phyloP scores from a whole-genome alignment of 352 stramenopile species.

The Globisporangium camurandrum region DNA sequence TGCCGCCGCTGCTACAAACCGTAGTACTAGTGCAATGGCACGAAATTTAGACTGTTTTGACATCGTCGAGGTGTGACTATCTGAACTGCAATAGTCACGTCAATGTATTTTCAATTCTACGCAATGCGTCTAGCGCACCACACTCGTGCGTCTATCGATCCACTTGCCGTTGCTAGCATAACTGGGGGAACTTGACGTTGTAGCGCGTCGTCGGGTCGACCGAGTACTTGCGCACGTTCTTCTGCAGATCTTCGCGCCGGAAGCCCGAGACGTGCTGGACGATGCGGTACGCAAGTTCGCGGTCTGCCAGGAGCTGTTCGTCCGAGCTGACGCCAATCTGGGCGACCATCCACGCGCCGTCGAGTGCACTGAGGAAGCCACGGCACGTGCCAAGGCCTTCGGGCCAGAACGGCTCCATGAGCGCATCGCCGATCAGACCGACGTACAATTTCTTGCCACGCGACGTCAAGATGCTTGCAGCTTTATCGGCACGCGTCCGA shows the following conservation, averaged over 20 bases:
- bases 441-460: slow-evolving; percentile 75
- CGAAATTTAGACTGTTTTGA: too few species aligned
- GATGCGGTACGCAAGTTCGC: slow-evolving; percentile 70
- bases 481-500: slow-evolving; percentile 66
- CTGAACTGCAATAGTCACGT: too few species aligned
- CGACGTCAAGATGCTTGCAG: slow-evolving; percentile 53
- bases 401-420: slow-evolving; percentile 85
- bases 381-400: slow-evolving; percentile 77
- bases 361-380: slow-evolving; percentile 72
- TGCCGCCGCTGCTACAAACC: too few species aligned
- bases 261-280: slow-evolving; percentile 72
- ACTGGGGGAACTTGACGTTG: slow-evolving; percentile 63
- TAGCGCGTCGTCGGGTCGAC: slow-evolving; percentile 70
- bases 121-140: background rate
- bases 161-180: slow-evolving; percentile 36
- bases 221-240: slow-evolving; percentile 80
- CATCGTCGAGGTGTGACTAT: too few species aligned
- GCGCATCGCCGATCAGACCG: slow-evolving; percentile 64
- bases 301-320: slow-evolving; percentile 63
- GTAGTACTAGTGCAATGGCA: too few species aligned
- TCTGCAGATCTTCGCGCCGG: slow-evolving; percentile 64
- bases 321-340: slow-evolving; percentile 65
- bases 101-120: too few species aligned
- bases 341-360: slow-evolving; percentile 71
- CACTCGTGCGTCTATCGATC: background rate